Base-by-base conservation (phyloP, 1,139 yeast genomes). In the Debaryomycetaceae sp. region DNA sequence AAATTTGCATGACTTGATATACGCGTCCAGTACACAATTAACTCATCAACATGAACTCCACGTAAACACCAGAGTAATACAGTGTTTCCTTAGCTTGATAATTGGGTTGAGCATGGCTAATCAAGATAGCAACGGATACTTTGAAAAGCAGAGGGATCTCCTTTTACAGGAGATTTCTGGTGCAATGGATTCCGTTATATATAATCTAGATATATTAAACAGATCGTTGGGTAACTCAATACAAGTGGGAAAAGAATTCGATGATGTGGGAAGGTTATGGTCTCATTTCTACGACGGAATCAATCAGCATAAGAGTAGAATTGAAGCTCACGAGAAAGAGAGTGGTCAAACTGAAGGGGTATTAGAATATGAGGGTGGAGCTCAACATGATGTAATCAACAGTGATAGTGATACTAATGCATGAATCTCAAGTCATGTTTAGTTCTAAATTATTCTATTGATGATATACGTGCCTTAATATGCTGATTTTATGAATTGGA, bases 181-280 rank as follows among this genome's bases (percentile, higher is more conserved):
- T 32, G 63, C 71, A 15, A 55, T 72, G 44, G 69, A 68, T 44
- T 63, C 70, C 4, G 73, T 71, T n/a, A 66, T 67, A 5, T 52
- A 61, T 47, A 70, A 71, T 44, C 52, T 72, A 36, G 74, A 70
- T 33, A 60, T 65, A 13, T 61, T 72, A 42, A 72, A 72, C 47
- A 49, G 76, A 30, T 63, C 75, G 1, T 58, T 72, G 37, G 63
- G 65, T 40, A 71, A 67, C 42, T 65, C 71, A 22, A 56, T 71
- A 14, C 73, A 70, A 42, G 75, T 71, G 1, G 75, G 76, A 5
- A 69, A 69, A 41, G 75, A 70, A 41, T 72, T 72, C 46, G 75
- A 70, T 41, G 68, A 70, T 41, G 74, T 70, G 22, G 74, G 74
- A 14, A 53, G 67, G 18, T 55, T 71, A 32, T 72, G 78, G 78